Conservation (phyloP, 2,329 filamentous ascomycete species). For the Microdochium bolleyi region DNA sequence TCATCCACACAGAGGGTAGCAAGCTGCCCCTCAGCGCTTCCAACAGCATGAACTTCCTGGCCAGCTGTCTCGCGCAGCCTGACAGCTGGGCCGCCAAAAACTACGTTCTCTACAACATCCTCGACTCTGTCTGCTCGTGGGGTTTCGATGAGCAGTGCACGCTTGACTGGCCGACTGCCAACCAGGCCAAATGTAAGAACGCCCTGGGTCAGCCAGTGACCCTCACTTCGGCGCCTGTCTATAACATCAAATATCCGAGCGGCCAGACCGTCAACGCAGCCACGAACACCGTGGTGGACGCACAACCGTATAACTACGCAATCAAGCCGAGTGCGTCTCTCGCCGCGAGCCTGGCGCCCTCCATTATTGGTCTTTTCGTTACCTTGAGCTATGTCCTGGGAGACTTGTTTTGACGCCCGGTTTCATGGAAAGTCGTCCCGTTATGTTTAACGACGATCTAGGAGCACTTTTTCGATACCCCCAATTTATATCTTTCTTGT, state of each 20-base stretch:
- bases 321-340: background rate
- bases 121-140: conserved; percentile 38
- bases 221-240: conserved; percentile 31
- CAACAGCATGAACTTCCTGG: conserved; percentile 49
- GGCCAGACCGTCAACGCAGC: conserved; percentile 30
- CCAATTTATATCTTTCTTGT: background rate
- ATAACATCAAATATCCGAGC: conserved; percentile 43
- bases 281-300: conserved; percentile 16
- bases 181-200: conserved; percentile 43
- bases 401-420: background rate
- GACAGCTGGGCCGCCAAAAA: conserved; percentile 45
- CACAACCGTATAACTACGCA: background rate
- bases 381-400: background rate
- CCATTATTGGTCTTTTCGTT: background rate
- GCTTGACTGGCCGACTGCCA: conserved; percentile 36
- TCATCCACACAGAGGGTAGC: conserved; percentile 38
- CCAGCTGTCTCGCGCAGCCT: conserved; percentile 33
- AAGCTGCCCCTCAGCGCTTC: conserved; percentile 46
- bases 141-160: conserved; percentile 44
- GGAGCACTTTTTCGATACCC: background rate
- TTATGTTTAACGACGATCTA: background rate
- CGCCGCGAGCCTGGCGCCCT: background rate
- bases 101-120: conserved; percentile 44
- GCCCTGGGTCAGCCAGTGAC: conserved; percentile 26
- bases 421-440: background rate